Evolutionary conservation across 192 early-diverging fungal genomes (phyloP).

Genomic region (Backusella tuberculispora): DNA sequence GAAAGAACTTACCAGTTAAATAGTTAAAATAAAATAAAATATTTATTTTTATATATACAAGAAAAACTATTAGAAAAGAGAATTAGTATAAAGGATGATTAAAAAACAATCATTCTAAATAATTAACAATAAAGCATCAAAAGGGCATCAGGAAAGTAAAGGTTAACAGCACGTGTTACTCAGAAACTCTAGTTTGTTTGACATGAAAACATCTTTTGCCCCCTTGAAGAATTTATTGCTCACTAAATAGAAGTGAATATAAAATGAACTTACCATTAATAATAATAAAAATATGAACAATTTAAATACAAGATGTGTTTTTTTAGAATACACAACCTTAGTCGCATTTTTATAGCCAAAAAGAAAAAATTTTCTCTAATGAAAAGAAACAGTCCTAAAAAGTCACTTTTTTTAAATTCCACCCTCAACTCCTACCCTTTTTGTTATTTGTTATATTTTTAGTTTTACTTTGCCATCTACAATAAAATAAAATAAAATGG

Average conservation of each 20-base stretch:
- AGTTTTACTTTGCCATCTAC: background rate
- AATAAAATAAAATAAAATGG: constrained; percentile 1
- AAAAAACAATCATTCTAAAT: background rate
- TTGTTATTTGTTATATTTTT: constrained; percentile 16
- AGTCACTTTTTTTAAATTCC: constrained; percentile 19
- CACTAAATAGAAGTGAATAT: background rate
- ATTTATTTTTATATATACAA: background rate
- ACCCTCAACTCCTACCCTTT: background rate
- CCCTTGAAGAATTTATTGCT: background rate
- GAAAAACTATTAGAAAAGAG: background rate
- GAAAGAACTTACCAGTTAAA: background rate
- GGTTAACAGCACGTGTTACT: constrained; percentile 32
- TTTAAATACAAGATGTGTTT: no score
- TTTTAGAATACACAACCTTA: background rate
- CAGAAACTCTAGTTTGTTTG: constrained; percentile 46
- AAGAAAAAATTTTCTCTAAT: constrained; percentile 22
- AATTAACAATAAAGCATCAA: constrained; percentile 14
- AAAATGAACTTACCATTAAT: constrained; percentile 3
- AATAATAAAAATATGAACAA: background rate
- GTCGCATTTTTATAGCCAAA: constrained; percentile 7
- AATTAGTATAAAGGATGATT: background rate
- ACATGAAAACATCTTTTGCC: constrained; percentile 34
- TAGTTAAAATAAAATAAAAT: background rate
- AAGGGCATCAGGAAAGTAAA: constrained; percentile 32
- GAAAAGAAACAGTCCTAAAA: background rate